Evolutionary conservation across 139 green algal genomes (phyloP), one percentile per base, ranked within the genome.

Genomic region (Chlamydomonas urium): DNA sequence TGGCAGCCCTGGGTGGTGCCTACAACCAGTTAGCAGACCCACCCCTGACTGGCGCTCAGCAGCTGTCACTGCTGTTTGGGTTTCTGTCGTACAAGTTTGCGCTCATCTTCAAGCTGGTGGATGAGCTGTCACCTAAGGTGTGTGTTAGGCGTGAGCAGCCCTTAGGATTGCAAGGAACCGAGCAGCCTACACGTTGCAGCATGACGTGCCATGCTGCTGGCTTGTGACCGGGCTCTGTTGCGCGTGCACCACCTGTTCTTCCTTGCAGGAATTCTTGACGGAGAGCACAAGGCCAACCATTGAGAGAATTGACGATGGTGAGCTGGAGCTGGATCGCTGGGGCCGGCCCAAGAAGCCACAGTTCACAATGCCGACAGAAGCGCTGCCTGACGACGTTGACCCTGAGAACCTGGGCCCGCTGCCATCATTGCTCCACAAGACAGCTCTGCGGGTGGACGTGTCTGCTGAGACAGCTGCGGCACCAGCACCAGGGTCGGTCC

Each of bases 51-150:
- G 8, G 28, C 29, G 31, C 14, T 8, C 14, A 66, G 36, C 14
- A 71, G 63, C 28, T 56, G 17, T 5, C 38, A 10, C 23, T 72
- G 29, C 42, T 45, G 24, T 23, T 42, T 4, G 66, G 66, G 17
- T 62, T 92, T 67, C 66, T 92, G 28, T 71, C 70, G 0, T 92
- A 89, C 74, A 92, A 92, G 74, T 70, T 77, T 2, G 80, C 87
- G 26, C 78, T 92, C 19, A 29, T 90, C 6, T n/a, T 86, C 0
- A 87, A 87, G 59, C 48, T 92, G 10, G 81, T 81, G 47, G 80
- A 86, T 10, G 17, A 70, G n/a, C 23, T 57, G 3, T 56, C 38
- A n/a, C 10, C 10, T 24, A 70, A 70, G 37, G 36, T 70, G 37
- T 47, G 53, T n/a, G n/a, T n/a, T n/a, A n/a, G n/a, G n/a, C n/a